A percentile compares a stretch with the other conserved stretches of the same genome.
Evolutionary conservation across 2,329 filamentous ascomycete species (phyloP).

Genomic region (Colletotrichum higginsianum): DNA sequence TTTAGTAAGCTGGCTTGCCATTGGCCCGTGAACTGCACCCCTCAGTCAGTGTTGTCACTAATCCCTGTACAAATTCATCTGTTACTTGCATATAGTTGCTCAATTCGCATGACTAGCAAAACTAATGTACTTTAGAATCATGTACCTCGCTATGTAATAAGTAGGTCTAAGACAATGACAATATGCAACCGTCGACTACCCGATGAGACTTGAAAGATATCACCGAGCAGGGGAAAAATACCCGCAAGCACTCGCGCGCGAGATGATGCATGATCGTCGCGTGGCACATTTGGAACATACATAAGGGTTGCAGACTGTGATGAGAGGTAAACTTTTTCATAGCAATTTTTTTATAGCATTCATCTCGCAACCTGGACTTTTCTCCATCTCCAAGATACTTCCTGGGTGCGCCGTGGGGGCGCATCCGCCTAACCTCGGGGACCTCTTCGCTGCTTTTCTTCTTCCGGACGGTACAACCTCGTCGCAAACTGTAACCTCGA

Average conservation of each 20-base stretch:
- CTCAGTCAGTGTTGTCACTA: neutral
- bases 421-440: neutral
- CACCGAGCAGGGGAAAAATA: too few species aligned
- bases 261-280: neutral
- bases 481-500: constrained; percentile 8
- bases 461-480: constrained; percentile 4
- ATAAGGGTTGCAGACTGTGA: constrained; percentile 11
- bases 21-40: neutral
- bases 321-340: constrained; percentile 12
- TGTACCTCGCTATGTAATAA: neutral
- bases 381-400: neutral
- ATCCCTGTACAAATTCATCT: neutral
- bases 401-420: neutral
- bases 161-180: neutral
- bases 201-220: neutral
- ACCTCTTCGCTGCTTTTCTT: constrained; percentile 1
- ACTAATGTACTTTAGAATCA: too few species aligned
- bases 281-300: neutral
- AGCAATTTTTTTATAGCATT: too few species aligned
- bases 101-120: neutral
- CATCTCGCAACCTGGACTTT: neutral
- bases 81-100: neutral
- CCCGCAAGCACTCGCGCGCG: neutral
- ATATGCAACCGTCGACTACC: neutral
- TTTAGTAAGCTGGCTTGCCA: constrained; percentile 12